These are phyloP conservation scores for Tetrahymena elliotti DNA, from an alignment of 73 alveolate species.

Conservation along the genomic window DNA sequence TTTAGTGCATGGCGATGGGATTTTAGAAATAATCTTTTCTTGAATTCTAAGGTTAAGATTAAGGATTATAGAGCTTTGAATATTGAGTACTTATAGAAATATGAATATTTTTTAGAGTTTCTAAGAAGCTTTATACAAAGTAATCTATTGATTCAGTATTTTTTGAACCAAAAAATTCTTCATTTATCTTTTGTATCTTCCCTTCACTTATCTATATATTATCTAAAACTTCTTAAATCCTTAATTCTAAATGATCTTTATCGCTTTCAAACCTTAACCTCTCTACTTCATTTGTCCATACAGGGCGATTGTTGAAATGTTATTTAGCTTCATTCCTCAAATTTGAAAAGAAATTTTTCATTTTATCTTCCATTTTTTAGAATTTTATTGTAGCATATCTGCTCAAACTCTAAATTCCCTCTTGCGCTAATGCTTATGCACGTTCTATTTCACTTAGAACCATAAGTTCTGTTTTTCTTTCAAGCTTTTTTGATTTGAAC, in stretches of 20 bases:
- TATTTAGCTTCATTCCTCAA: background rate
- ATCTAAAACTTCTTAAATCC: background rate
- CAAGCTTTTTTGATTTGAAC: background rate
- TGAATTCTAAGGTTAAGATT: background rate
- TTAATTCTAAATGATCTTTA: background rate
- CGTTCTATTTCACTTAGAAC: background rate
- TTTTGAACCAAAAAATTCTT: background rate
- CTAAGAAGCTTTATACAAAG: background rate
- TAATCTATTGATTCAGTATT: background rate
- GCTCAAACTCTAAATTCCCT: background rate
- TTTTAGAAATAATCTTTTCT: background rate
- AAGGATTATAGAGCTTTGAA: background rate
- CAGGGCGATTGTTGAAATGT: background rate
- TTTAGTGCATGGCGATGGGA: background rate
- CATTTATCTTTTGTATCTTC: background rate
- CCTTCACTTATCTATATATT: background rate
- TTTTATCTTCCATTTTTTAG: background rate
- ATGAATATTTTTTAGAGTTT: background rate
- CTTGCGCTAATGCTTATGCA: background rate
- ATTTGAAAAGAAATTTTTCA: background rate
- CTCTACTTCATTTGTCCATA: background rate
- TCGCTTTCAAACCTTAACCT: background rate
- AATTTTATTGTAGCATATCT: background rate
- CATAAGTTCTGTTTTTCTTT: background rate
- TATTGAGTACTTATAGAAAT: background rate